Evolutionary conservation across 2,329 filamentous ascomycete species (phyloP).

Genomic region (Beauveria pseudobassiana): DNA sequence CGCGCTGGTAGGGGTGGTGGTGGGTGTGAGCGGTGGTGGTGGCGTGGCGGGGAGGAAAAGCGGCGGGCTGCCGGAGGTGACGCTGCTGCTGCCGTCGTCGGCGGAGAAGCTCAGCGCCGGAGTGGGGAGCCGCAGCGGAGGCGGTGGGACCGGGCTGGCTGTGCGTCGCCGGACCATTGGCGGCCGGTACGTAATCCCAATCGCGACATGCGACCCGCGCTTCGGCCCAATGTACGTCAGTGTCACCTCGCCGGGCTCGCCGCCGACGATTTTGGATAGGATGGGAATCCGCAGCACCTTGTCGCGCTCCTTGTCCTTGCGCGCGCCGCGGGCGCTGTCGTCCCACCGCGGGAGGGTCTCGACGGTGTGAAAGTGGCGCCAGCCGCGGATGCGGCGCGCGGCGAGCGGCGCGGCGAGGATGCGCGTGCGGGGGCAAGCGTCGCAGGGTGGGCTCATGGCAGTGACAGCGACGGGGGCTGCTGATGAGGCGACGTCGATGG

Average conservation of each 20-base stretch:
- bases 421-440: constrained; percentile 52
- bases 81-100: background rate
- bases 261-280: constrained; percentile 42
- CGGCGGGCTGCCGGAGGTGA: constrained; percentile 5
- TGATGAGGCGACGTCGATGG: constrained; percentile 40
- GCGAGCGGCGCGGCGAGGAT: constrained; percentile 60
- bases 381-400: constrained; percentile 56
- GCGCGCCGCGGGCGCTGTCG: constrained; percentile 18
- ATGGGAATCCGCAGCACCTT: constrained; percentile 41
- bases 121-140: background rate
- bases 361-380: constrained; percentile 58
- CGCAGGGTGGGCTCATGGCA: constrained; percentile 63
- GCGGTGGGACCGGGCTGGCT: background rate
- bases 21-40: constrained; percentile 12
- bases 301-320: constrained; percentile 18
- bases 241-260: constrained; percentile 59
- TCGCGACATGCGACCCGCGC: constrained; percentile 52
- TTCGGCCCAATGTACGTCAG: constrained; percentile 59
- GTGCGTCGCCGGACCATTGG: constrained; percentile 30
- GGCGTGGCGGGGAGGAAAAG: constrained; percentile 13
- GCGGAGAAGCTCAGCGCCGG: background rate
- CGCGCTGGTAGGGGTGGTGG: too few relatives aligned
- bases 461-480: constrained; percentile 51
- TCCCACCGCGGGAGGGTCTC: constrained; percentile 39
- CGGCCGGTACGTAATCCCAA: constrained; percentile 65